Evolutionary conservation across 306 rosid genomes (phyloP), one percentile per base, ranked within the genome.

Genomic region (Sicyos edulis): DNA sequence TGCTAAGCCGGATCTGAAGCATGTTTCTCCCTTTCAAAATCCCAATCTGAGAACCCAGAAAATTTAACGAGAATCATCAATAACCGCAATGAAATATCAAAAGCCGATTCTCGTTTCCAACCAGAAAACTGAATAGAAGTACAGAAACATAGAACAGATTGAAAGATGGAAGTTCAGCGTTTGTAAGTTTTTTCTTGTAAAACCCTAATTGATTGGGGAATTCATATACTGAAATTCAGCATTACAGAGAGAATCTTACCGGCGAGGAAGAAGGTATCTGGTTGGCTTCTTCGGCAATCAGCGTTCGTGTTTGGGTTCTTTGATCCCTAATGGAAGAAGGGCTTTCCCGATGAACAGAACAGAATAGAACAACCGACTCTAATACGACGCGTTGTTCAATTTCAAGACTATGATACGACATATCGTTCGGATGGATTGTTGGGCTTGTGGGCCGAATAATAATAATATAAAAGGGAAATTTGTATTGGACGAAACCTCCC

Each of bases 1-100:
- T 88, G 64, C 89, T 89, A 75, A 95, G 97, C 68, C 97, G 96
- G 77, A 95, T 95, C 85, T 91, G 99, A 81, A 95, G 97, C 99
- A 91, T 91, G 59, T 47, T 82, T 75, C 59, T 64, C 62, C 58
- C 78, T 69, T 69, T 65, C 0, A 4, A 45, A 40, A 40, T 40
- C 45, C 45, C n/a, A 71, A 71, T 22, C 56, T 54, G 5, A 32
- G 40, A 29, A 52, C 11, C 5, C 37, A 70, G n/a, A n/a, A n/a
- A 71, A 20, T 56, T 37, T 10, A 12, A 54, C 0, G 37, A 54
- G 17, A 37, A 54, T 32, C 12, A 37, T 26, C 32, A 21, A 24
- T 1, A 40, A 40, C 1, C 1, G 8, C 45, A 40, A 40, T 40
- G 45, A 40, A 7, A 40, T 40, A 40, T 40, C 45, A 0, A 40